Base-by-base conservation (phyloP, 768 basidiomycete genomes). In the Rhodosporidiobolus odoratus region DNA sequence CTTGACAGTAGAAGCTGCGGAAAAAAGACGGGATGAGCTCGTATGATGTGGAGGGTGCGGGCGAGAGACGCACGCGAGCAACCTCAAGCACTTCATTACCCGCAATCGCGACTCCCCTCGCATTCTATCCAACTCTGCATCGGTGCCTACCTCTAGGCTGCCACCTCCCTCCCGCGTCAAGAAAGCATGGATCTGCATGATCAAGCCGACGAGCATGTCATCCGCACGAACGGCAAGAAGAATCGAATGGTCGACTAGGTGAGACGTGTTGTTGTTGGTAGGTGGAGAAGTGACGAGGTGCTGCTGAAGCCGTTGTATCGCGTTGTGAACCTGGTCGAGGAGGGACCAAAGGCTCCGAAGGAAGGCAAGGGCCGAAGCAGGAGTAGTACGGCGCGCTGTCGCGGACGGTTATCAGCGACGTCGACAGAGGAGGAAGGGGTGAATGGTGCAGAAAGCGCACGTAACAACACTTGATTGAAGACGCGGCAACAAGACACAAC, bases 1-100 rank as follows among this genome's bases (percentile, higher is more conserved):
- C 68, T 30, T 71, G 69, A 32, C 69, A 71, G 53, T 73, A 73
- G 61, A 73, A 73, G 30, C 70, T 71, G 65, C 52, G 48, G 23
- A 23, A 23, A 25, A 8, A n/a, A 17, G 1, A 12, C 13, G 30
- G 17, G 17, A 17, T 23, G 15, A 27, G 10, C 35, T 41, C 35
- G 53, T 12, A 43, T 12, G 21, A 43, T 43, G 32, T 21, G 25
- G 0, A 0, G 37, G 21, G 1, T n/a, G n/a, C 15, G 58, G 4
- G 2, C 3, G 9, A 27, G 16, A 10, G 34, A 41, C 69, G 60
- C 27, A 72, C 66, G 72, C 68, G 1, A 66, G 40, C 2, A 73
- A 43, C 54, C 66, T 69, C 21, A 73, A 34, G 43, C 68, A 69
- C 52, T 73, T 73, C 43, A 19, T 57, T 8, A 69, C 68, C 40